Conservation (phyloP, 306 rosid genomes). For the Vigna hirtella region DNA sequence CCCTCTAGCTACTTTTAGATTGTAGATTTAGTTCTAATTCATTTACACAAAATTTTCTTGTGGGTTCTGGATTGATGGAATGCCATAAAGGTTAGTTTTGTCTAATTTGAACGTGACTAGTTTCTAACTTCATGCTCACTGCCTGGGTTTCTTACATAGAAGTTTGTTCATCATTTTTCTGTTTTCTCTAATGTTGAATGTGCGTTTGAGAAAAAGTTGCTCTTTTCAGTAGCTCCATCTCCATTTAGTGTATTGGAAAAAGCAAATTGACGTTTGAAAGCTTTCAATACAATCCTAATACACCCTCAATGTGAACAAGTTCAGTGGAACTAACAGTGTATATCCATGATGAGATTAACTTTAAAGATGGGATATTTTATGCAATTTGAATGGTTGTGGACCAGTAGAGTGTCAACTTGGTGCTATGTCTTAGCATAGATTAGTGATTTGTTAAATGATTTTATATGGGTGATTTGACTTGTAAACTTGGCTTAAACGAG, state of each 20-base stretch:
- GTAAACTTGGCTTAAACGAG: neutral
- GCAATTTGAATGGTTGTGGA: neutral
- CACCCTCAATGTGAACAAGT: no score
- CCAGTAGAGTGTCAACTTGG: no score
- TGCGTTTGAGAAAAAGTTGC: no score
- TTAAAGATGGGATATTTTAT: neutral
- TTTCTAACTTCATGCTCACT: neutral
- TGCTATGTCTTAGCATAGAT: neutral
- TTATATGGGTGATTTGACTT: neutral
- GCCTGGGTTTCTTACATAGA: neutral
- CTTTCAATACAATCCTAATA: no score
- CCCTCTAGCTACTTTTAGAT: slow-evolving; percentile 16
- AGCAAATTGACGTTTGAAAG: no score
- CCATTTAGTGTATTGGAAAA: no score
- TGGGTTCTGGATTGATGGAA: neutral
- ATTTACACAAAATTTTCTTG: neutral
- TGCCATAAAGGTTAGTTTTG: neutral
- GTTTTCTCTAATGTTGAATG: neutral
- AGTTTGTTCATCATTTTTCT: neutral
- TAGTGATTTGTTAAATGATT: neutral
- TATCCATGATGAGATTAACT: neutral
- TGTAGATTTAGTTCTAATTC: neutral
- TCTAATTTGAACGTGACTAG: neutral
- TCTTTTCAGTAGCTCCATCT: no score
- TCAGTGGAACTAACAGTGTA: neutral